phyloP scores from a whole-genome alignment of 2,329 filamentous ascomycete species.

The Madurella mycetomatis region DNA sequence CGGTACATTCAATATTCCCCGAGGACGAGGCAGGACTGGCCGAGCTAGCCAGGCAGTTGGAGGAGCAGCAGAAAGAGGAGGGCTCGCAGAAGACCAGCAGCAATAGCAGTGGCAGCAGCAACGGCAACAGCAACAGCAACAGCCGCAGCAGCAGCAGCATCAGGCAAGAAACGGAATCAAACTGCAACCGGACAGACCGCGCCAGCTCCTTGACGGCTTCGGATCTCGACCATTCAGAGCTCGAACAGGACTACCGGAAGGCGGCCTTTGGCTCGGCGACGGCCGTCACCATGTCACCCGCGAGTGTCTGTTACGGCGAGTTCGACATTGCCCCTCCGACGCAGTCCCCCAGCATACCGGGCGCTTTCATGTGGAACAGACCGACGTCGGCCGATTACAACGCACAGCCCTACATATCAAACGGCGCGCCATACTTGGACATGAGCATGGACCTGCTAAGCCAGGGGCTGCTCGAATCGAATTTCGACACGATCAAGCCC shows the following conservation, averaged over 20 bases:
- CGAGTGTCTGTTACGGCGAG: slow-evolving; percentile 47
- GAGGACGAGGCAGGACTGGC: slow-evolving; percentile 56
- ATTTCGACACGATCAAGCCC: slow-evolving; percentile 53
- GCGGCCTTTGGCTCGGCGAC: slow-evolving; percentile 39
- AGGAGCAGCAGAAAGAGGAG: slow-evolving; percentile 41
- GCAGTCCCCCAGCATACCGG: slow-evolving; percentile 16
- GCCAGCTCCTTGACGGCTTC: slow-evolving; percentile 45
- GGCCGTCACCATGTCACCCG: slow-evolving; percentile 48
- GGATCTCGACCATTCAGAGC: slow-evolving; percentile 52
- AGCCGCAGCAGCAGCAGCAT: slow-evolving; percentile 10
- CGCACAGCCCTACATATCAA: slow-evolving; percentile 39
- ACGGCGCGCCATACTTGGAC: slow-evolving; percentile 36
- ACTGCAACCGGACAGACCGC: slow-evolving; percentile 38
- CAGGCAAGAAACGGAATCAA: slow-evolving; percentile 30
- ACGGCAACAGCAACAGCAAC: slow-evolving; percentile 19
- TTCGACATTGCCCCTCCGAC: slow-evolving; percentile 32
- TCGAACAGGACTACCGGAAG: slow-evolving; percentile 51
- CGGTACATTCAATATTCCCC: slow-evolving; percentile 55
- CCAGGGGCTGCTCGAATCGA: slow-evolving; percentile 48
- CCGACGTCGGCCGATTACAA: slow-evolving; percentile 34
- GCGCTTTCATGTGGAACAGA: slow-evolving; percentile 31
- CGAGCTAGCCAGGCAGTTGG: slow-evolving; percentile 53
- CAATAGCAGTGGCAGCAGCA: slow-evolving; percentile 6
- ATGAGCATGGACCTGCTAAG: slow-evolving; percentile 44
- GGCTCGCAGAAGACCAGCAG: slow-evolving; percentile 29